These are phyloP conservation scores for Urtica urens DNA, from an alignment of 306 rosid species.

Conservation along the genomic window DNA sequence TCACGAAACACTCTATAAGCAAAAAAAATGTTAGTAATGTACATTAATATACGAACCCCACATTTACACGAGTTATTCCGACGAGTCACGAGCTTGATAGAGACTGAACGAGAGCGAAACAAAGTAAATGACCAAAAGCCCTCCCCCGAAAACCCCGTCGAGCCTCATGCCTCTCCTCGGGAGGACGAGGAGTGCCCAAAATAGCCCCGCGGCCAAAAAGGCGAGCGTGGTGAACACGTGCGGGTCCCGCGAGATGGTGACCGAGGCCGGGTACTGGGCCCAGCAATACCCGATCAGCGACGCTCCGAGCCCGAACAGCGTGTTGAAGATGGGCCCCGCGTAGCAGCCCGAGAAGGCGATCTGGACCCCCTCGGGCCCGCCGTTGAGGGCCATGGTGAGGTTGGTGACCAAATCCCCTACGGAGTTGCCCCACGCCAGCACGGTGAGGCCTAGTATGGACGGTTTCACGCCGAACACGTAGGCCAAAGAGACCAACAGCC, in stretches of 20 bases:
- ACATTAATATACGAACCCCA: too few relatives aligned
- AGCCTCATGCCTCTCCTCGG: constrained; percentile 56
- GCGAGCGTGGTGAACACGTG: constrained; percentile 36
- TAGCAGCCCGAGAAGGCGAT: constrained; percentile 72
- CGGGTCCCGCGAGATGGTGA: constrained; percentile 31
- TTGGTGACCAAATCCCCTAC: constrained; percentile 70
- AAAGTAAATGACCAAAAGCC: constrained; percentile 45
- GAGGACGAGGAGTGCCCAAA: constrained; percentile 70
- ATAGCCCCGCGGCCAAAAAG: constrained; percentile 46
- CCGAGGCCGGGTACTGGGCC: constrained; percentile 35
- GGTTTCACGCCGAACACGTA: constrained; percentile 63
- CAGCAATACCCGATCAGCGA: constrained; percentile 45
- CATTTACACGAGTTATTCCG: too few relatives aligned
- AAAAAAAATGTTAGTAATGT: too few relatives aligned
- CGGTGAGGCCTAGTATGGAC: constrained; percentile 69
- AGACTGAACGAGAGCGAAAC: constrained; percentile 47
- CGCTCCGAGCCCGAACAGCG: constrained; percentile 61
- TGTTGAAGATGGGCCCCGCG: constrained; percentile 80
- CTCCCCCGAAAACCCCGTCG: constrained; percentile 54
- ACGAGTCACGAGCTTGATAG: too few relatives aligned
- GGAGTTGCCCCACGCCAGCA: constrained; percentile 96
- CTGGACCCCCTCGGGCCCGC: constrained; percentile 64
- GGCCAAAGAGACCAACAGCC: constrained; percentile 55
- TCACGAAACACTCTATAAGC: too few relatives aligned
- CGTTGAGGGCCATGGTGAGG: constrained; percentile 62